A percentile compares a stretch with the other conserved stretches of the same genome.
phyloP scores from a whole-genome alignment of 106 monocot genomes.

The Platanthera zijinensis region DNA sequence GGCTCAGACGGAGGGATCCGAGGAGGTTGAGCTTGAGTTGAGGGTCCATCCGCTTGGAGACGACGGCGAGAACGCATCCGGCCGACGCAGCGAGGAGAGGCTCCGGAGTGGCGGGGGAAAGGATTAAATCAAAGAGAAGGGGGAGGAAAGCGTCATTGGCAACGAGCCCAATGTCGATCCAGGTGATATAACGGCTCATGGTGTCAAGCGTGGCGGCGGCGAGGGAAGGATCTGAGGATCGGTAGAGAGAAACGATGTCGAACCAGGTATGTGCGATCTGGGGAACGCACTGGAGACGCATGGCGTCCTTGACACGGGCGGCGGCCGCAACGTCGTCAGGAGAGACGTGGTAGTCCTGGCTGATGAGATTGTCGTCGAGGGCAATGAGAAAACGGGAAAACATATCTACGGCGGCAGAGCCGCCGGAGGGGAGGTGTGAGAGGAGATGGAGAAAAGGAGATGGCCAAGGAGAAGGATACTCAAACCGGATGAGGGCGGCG shows the following conservation, averaged over 20 bases:
- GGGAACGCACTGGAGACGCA: slow-evolving; percentile 73
- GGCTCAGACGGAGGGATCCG: slow-evolving; percentile 23
- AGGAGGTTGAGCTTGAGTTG: slow-evolving; percentile 56
- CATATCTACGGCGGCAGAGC: slow-evolving; percentile 37
- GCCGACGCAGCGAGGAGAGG: slow-evolving; percentile 46
- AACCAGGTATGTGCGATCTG: slow-evolving; percentile 70
- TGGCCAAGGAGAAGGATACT: slow-evolving; percentile 60
- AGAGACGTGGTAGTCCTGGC: slow-evolving; percentile 72
- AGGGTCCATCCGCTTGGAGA: slow-evolving; percentile 71
- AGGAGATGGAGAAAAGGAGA: slow-evolving; percentile 53
- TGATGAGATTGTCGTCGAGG: slow-evolving; percentile 72
- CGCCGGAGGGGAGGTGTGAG: slow-evolving; percentile 20
- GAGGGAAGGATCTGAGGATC: slow-evolving; percentile 33
- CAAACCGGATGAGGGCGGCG: slow-evolving; percentile 44
- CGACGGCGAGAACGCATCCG: slow-evolving; percentile 53
- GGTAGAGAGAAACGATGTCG: slow-evolving; percentile 36
- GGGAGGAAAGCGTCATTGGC: slow-evolving; percentile 69
- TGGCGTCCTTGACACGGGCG: slow-evolving; percentile 71
- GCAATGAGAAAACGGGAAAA: slow-evolving; percentile 49
- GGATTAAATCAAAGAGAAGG: slow-evolving; percentile 57
- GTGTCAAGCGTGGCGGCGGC: slow-evolving; percentile 56
- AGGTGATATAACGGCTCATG: slow-evolving; percentile 53
- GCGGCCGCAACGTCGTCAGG: slow-evolving; percentile 39
- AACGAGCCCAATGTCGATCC: slow-evolving; percentile 80
- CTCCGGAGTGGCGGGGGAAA: slow-evolving; percentile 18